phyloP scores from a whole-genome alignment of 73 alveolate genomes.

The Symbiodinium pilosum region DNA sequence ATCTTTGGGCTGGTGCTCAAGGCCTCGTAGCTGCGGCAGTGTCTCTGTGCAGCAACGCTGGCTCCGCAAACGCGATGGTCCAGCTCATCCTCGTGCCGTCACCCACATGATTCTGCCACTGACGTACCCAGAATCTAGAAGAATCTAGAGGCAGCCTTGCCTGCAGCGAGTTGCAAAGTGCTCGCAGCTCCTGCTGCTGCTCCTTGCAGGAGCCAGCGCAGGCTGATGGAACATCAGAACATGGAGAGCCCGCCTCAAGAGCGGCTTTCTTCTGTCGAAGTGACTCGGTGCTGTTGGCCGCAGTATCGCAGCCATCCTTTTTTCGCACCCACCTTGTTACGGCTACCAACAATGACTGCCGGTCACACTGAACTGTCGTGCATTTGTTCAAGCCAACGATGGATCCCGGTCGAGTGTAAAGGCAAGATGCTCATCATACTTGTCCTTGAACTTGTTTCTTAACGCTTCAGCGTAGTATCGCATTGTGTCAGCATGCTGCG shows the following conservation, averaged over 20 bases:
- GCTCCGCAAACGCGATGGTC: constrained; percentile 4
- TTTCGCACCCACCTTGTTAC: neutral
- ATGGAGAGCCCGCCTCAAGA: neutral
- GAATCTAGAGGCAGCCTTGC: too few relatives aligned
- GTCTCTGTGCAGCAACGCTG: neutral
- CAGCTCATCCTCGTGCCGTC: neutral
- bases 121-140: too few relatives aligned
- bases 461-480: neutral
- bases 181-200: neutral
- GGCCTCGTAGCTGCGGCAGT: neutral
- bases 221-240: too few relatives aligned
- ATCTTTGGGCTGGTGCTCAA: neutral
- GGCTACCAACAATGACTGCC: too few relatives aligned
- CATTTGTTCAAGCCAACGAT: too few relatives aligned
- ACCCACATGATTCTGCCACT: neutral
- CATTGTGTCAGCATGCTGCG: neutral
- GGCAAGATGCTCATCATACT: neutral
- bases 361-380: too few relatives aligned
- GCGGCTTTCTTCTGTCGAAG: neutral
- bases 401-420: too few relatives aligned
- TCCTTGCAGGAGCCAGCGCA: neutral
- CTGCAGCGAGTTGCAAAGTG: neutral
- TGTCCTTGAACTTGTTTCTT: neutral
- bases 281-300: constrained; percentile 1
- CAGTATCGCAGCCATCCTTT: neutral